Conservation (phyloP, 495 filamentous ascomycete species). For the Lepraria neglecta region DNA sequence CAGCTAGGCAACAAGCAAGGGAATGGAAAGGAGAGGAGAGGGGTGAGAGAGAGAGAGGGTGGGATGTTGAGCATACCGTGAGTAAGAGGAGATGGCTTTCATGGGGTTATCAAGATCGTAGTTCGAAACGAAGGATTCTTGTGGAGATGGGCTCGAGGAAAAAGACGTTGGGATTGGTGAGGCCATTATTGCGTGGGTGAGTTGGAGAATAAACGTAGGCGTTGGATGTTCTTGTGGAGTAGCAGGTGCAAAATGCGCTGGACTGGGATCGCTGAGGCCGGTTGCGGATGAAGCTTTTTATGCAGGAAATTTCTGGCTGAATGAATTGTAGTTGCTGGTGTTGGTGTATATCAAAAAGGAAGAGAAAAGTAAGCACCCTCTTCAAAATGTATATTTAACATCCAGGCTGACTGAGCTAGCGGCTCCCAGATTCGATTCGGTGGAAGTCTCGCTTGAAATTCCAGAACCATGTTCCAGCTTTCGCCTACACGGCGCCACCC, state of each 20-base stretch:
- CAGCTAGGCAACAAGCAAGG: no score
- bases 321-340: no score
- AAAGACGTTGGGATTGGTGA: conserved; percentile 19
- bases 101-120: conserved; percentile 21
- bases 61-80: conserved; percentile 10
- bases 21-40: not conserved
- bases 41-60: not conserved
- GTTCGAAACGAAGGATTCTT: conserved; percentile 16
- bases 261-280: not conserved
- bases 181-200: conserved; percentile 10
- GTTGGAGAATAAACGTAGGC: not conserved
- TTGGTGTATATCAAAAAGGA: no score
- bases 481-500: conserved; percentile 3
- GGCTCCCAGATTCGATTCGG: no score
- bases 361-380: no score
- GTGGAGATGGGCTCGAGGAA: conserved; percentile 2
- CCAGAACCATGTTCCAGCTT: not conserved
- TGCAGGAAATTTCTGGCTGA: no score
- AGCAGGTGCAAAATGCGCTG: not conserved
- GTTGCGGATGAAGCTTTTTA: no score
- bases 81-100: conserved; percentile 15
- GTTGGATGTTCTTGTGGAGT: not conserved
- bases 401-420: no score
- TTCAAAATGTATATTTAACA: no score
- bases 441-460: not conserved